A percentile compares a stretch with the other conserved stretches of the same genome.
phyloP scores from a whole-genome alignment of 164 flowering plant species.

The Platanus orientalis region DNA sequence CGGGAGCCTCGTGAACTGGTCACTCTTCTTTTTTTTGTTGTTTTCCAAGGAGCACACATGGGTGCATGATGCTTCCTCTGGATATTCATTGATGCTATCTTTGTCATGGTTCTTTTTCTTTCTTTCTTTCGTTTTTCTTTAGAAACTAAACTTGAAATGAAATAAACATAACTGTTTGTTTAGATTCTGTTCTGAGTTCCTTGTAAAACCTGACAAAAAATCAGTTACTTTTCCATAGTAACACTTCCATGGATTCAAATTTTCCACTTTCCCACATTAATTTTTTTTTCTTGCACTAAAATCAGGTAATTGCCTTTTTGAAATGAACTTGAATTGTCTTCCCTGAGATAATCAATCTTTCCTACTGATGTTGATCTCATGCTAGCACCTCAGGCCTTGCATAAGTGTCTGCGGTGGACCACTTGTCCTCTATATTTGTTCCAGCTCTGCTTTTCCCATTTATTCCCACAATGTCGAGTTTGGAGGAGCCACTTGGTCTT shows the following conservation, averaged over 20 bases:
- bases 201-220: not conserved
- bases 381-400: constrained; percentile 18
- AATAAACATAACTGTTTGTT: too few species aligned
- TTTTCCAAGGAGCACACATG: not conserved
- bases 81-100: not conserved
- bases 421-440: constrained; percentile 18
- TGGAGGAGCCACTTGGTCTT: constrained; percentile 80
- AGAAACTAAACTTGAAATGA: too few species aligned
- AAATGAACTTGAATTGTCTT: constrained; percentile 1
- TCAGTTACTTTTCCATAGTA: not conserved
- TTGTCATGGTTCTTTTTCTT: not conserved
- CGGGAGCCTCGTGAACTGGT: too few species aligned
- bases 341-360: constrained; percentile 4
- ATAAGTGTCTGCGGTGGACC: constrained; percentile 17
- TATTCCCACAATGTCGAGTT: constrained; percentile 67
- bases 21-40: not conserved
- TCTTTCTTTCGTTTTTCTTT: too few species aligned
- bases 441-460: constrained; percentile 25
- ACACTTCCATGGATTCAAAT: not conserved
- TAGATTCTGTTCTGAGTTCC: not conserved
- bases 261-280: not conserved
- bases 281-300: not conserved
- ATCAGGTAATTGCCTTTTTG: constrained; percentile 12
- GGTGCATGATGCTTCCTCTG: not conserved
- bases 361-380: constrained; percentile 19